Evolutionary conservation across 1,284 basidiomycete species (phyloP).

Genomic region (Cryptococcus wingfieldii): DNA sequence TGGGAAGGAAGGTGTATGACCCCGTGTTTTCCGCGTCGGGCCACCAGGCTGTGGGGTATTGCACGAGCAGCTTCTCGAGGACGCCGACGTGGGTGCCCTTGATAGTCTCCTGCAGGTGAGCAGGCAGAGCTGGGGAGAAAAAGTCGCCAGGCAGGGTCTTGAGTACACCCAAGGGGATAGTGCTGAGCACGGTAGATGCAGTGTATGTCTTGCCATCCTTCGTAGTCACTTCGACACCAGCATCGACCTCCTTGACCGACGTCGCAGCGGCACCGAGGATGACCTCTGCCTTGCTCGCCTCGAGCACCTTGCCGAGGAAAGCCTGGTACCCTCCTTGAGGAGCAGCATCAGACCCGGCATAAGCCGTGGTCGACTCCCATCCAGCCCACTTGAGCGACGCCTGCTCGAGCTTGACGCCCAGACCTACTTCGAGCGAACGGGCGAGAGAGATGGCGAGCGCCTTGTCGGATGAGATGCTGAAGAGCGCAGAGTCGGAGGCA

Average conservation of each 20-base stretch:
- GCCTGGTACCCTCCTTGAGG: slow-evolving; percentile 53
- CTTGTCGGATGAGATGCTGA: slow-evolving; percentile 17
- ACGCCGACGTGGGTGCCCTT: slow-evolving; percentile 47
- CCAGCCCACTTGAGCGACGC: slow-evolving; percentile 46
- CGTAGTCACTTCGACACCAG: slow-evolving; percentile 29
- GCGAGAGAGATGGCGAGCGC: slow-evolving; percentile 43
- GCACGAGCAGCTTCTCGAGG: slow-evolving; percentile 52
- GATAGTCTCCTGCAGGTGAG: slow-evolving; percentile 33
- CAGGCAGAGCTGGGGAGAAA: slow-evolving; percentile 44
- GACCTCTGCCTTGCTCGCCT: slow-evolving; percentile 45
- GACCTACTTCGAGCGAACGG: slow-evolving; percentile 51
- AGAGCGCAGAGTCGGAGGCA: slow-evolving; percentile 34
- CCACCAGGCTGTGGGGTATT: slow-evolving; percentile 53
- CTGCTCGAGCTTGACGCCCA: slow-evolving; percentile 51
- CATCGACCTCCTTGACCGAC: slow-evolving; percentile 13
- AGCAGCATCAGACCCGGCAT: slow-evolving; percentile 52
- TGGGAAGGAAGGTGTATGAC: slow-evolving; percentile 49
- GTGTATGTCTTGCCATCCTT: slow-evolving; percentile 34
- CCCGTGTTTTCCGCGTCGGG: slow-evolving; percentile 38
- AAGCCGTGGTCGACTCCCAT: slow-evolving; percentile 47
- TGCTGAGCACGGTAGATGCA: slow-evolving; percentile 43
- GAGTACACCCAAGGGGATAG: slow-evolving; percentile 51
- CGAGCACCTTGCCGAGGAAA: slow-evolving; percentile 45
- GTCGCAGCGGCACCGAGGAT: slow-evolving; percentile 35
- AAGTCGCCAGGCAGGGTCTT: slow-evolving; percentile 28